A percentile compares a stretch with the other conserved stretches of the same genome.
phyloP scores from a whole-genome alignment of 345 rosid species.

The Orychophragmus violaceus region DNA sequence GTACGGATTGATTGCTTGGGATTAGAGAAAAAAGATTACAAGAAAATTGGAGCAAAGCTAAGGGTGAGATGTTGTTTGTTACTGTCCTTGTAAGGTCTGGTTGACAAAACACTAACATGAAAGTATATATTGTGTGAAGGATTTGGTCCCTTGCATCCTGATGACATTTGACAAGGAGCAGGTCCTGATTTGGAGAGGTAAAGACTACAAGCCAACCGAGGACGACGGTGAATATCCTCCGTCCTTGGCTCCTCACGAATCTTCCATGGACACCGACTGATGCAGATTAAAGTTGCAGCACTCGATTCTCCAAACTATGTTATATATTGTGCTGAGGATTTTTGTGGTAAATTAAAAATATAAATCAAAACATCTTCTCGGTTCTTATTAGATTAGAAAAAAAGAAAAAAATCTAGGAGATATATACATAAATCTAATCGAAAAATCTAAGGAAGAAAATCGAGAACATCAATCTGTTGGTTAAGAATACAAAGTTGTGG shows the following conservation, averaged over 20 bases:
- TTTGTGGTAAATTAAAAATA: too few relatives aligned
- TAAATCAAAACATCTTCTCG: not conserved
- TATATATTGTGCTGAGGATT: not conserved
- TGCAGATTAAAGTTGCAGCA: not conserved
- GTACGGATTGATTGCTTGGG: conserved; percentile 83
- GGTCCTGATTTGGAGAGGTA: conserved; percentile 77
- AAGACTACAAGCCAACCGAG: conserved; percentile 51
- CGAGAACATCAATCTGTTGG: not conserved
- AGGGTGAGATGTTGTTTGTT: conserved; percentile 56
- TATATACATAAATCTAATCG: not conserved
- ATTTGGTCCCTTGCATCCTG: conserved; percentile 70
- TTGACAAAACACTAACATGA: too few relatives aligned
- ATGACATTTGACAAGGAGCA: conserved; percentile 92
- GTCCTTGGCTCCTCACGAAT: not conserved
- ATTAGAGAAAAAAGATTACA: conserved; percentile 75
- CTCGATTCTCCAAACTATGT: not conserved
- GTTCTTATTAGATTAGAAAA: not conserved
- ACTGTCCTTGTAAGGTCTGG: too few relatives aligned
- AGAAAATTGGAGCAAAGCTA: conserved; percentile 90
- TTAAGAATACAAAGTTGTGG: not conserved
- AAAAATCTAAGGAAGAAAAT: not conserved
- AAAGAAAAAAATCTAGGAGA: not conserved
- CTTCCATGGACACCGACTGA: not conserved
- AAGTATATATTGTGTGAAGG: conserved; percentile 51
- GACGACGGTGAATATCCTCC: conserved; percentile 1